Evolutionary conservation across 2,329 filamentous ascomycete species (phyloP).

Genomic region (Botrytis pseudocinerea): DNA sequence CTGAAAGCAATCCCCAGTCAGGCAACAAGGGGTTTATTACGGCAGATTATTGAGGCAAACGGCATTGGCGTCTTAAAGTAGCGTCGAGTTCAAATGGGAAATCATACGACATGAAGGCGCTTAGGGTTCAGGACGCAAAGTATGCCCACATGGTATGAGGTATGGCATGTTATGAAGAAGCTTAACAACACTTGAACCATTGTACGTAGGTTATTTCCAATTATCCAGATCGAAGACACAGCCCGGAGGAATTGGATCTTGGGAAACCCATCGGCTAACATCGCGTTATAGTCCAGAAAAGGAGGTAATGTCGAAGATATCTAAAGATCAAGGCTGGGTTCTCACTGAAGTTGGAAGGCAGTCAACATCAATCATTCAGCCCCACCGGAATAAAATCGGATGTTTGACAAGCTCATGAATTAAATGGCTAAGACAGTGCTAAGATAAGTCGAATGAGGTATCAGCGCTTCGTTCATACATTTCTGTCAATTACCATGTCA

Average conservation of each 20-base stretch:
- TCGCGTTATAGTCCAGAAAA: neutral
- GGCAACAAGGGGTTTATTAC: neutral
- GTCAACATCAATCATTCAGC: neutral
- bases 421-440: neutral
- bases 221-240: neutral
- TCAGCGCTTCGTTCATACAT: slow-evolving; percentile 12
- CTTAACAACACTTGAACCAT: neutral
- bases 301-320: slow-evolving; percentile 1
- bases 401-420: neutral
- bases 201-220: neutral
- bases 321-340: neutral
- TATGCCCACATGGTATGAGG: neutral
- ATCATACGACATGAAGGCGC: slow-evolving; percentile 7
- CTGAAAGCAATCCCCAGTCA: neutral
- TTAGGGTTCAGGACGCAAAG: neutral
- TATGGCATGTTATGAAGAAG: slow-evolving; percentile 8
- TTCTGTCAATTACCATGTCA: neutral
- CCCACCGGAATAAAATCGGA: slow-evolving; percentile 3
- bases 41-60: neutral
- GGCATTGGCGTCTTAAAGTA: neutral
- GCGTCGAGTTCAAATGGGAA: neutral
- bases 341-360: neutral
- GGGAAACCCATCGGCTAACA: neutral
- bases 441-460: slow-evolving; percentile 9
- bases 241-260: neutral